These are phyloP conservation scores for Calendula officinalis DNA, from an alignment of 129 eudicot species.

Conservation along the genomic window DNA sequence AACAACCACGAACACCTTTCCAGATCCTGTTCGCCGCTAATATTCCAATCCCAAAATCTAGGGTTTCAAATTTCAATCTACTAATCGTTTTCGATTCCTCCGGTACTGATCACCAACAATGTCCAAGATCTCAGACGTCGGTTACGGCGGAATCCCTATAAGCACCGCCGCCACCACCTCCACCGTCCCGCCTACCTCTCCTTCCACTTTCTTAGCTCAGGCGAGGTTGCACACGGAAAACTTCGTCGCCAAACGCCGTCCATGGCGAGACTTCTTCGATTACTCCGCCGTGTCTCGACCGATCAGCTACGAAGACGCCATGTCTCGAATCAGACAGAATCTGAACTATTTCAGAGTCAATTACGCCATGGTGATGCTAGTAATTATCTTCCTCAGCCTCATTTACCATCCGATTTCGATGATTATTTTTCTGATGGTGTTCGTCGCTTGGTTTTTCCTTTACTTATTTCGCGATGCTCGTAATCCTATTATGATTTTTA, in stretches of 20 bases:
- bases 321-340: constrained; percentile 53
- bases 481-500: constrained; percentile 40
- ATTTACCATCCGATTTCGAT: constrained; percentile 71
- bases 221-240: constrained; percentile 25
- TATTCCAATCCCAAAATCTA: constrained; percentile 31
- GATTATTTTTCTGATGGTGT: constrained; percentile 48
- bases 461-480: constrained; percentile 45
- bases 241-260: constrained; percentile 52
- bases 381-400: constrained; percentile 57
- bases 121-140: constrained; percentile 34
- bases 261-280: constrained; percentile 60
- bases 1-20: too few species aligned
- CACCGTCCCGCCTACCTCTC: constrained; percentile 9
- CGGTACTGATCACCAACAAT: constrained; percentile 8
- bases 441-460: constrained; percentile 52
- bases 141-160: constrained; percentile 32
- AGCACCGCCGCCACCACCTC: constrained; percentile 9
- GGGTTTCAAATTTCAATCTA: constrained; percentile 20
- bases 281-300: constrained; percentile 45
- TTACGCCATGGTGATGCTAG: constrained; percentile 49
- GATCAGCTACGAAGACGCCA: constrained; percentile 43
- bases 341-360: constrained; percentile 53
- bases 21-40: constrained; percentile 21
- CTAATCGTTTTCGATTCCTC: not conserved
- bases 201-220: constrained; percentile 24